These are phyloP conservation scores for Paraleonurus japonicus DNA, from an alignment of 257 asterid species.

Conservation along the genomic window DNA sequence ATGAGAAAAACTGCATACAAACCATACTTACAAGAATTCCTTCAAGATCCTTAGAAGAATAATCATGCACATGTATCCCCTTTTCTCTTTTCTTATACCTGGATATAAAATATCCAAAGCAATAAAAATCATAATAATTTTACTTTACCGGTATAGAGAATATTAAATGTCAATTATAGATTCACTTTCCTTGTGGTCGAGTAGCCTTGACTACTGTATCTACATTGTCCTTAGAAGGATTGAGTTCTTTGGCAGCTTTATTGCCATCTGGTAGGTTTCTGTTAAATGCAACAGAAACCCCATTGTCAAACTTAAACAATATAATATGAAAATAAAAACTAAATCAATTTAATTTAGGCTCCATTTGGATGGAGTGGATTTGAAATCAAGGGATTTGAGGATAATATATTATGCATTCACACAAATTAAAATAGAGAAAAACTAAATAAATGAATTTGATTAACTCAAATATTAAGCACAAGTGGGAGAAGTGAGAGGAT, in stretches of 20 bases:
- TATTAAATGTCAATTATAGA: background rate
- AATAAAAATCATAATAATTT: background rate
- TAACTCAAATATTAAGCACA: too few species aligned
- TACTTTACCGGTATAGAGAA: background rate
- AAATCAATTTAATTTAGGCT: too few species aligned
- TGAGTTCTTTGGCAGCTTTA: conserved; percentile 25
- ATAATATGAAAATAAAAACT: conserved; percentile 6
- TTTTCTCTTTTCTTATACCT: conserved; percentile 90
- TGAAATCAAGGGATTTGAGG: too few species aligned
- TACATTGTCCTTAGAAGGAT: conserved; percentile 30
- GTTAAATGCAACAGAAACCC: conserved; percentile 21
- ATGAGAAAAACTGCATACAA: background rate
- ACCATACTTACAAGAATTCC: conserved; percentile 79
- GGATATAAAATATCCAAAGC: conserved; percentile 18
- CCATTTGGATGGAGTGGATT: too few species aligned
- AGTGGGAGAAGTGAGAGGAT: too few species aligned
- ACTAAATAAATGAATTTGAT: too few species aligned
- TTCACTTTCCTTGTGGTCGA: conserved; percentile 95
- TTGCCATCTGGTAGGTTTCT: conserved; percentile 41
- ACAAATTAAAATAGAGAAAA: too few species aligned
- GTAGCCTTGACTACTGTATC: conserved; percentile 57
- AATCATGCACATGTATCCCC: conserved; percentile 73
- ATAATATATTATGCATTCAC: too few species aligned
- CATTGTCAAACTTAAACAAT: background rate
- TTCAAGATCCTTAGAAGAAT: conserved; percentile 88